phyloP scores from a whole-genome alignment of 306 rosid genomes.

The Malus sylvestris region DNA sequence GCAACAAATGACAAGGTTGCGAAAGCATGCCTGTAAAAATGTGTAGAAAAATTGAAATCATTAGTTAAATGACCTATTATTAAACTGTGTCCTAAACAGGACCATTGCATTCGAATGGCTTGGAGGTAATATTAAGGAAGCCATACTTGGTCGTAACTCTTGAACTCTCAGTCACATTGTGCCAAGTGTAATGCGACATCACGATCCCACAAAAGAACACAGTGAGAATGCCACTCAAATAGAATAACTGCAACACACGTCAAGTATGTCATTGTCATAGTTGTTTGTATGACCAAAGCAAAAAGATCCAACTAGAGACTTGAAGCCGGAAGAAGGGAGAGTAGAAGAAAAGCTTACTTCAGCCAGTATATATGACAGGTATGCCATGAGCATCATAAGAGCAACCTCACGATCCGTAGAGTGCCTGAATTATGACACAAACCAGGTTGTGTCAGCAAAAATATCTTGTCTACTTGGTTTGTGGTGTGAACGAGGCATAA shows the following conservation, averaged over 20 bases:
- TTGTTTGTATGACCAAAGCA: not conserved
- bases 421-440: constrained; percentile 55
- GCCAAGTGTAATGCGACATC: constrained; percentile 99
- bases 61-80: constrained; percentile 12
- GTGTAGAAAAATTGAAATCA: constrained; percentile 1
- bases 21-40: constrained; percentile 69
- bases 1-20: constrained; percentile 91
- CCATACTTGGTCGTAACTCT: constrained; percentile 86
- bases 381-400: constrained; percentile 97
- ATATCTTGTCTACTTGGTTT: not conserved
- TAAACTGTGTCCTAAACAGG: not conserved
- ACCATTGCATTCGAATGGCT: constrained; percentile 12
- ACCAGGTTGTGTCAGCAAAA: constrained; percentile 16
- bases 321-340: not conserved
- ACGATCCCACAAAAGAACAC: constrained; percentile 98
- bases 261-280: not conserved
- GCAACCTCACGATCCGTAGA: constrained; percentile 98
- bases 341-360: constrained; percentile 59
- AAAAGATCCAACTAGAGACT: not conserved
- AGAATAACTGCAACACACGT: constrained; percentile 57
- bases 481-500: not conserved
- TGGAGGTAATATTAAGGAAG: constrained; percentile 14
- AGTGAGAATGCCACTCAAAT: constrained; percentile 94
- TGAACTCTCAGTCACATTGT: constrained; percentile 91
- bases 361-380: constrained; percentile 91